Percentiles rank a stretch among this genome's conserved stretches.
Conservation (phyloP, 139 green algal species). For the Chlamydomonas applanata region DNA sequence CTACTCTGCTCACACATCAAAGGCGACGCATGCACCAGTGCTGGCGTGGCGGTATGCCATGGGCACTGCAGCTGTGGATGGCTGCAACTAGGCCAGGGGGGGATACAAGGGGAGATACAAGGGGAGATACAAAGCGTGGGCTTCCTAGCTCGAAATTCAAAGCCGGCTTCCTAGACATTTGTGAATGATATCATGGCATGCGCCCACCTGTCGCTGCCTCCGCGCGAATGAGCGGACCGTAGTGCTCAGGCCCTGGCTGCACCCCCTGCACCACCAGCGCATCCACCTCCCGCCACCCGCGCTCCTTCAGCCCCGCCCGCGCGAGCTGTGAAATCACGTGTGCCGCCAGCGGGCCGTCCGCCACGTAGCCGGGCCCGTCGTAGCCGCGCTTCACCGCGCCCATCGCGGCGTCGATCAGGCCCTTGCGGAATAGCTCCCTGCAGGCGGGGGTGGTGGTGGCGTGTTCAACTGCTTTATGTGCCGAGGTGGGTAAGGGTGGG, state of each 20-base stretch:
- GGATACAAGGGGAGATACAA: no score
- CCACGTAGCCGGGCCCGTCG: conserved; percentile 16
- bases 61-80: no score
- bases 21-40: no score
- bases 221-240: conserved; percentile 19
- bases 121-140: no score
- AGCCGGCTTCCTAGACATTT: no score
- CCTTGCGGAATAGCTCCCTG: conserved; percentile 37
- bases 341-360: neutral
- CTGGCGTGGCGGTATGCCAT: no score
- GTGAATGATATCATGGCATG: neutral
- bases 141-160: no score
- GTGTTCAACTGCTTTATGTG: neutral
- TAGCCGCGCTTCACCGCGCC: conserved; percentile 14
- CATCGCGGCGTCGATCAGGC: conserved; percentile 17
- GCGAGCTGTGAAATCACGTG: conserved; percentile 22
- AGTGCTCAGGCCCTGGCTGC: conserved; percentile 14
- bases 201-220: conserved; percentile 2
- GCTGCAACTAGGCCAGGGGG: no score
- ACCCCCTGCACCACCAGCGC: conserved; percentile 7
- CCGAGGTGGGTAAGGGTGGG: neutral
- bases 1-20: no score
- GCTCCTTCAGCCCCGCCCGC: conserved; percentile 12
- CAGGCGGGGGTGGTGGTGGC: no score
- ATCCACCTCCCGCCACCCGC: conserved; percentile 12